Conservation (phyloP, 805 yeast genomes). For the Nakazawaea populi region DNA sequence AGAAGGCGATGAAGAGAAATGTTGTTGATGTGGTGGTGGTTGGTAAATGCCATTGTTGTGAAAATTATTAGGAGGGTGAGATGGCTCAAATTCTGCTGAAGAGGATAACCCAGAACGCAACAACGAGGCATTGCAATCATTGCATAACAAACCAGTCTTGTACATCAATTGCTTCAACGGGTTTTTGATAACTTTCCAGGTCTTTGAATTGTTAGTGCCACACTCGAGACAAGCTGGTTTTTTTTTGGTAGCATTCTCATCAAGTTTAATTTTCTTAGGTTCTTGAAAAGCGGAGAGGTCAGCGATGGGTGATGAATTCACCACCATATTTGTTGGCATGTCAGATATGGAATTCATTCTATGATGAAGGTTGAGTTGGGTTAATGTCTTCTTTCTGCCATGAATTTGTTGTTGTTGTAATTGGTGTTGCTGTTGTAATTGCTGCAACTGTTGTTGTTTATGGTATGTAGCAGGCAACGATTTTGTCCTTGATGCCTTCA, state of each 20-base stretch:
- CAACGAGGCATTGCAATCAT: conserved; percentile 9
- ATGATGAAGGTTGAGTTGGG: neutral
- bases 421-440: neutral
- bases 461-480: conserved; percentile 6
- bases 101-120: conserved; percentile 3
- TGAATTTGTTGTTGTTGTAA: neutral
- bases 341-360: conserved; percentile 5
- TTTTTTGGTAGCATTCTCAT: neutral
- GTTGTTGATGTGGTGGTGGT: neutral
- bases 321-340: neutral
- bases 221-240: conserved; percentile 8
- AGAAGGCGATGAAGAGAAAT: conserved; percentile 1
- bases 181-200: conserved; percentile 9
- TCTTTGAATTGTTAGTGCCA: conserved; percentile 7
- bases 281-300: conserved; percentile 2
- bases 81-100: neutral
- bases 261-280: conserved; percentile 5
- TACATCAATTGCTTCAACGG: conserved; percentile 1
- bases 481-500: conserved; percentile 8
- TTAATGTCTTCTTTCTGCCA: neutral
- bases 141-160: conserved; percentile 9
- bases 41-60: neutral
- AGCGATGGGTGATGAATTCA: conserved; percentile 2
- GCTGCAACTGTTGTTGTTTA: neutral
- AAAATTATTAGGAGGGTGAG: neutral